Conservation (phyloP, 345 rosid species). For the rapeseed (Brassica napus) region Da-Ae NC_063444.1:42730001-42730500, state of each 20-base stretch:
- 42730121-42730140: neutral
- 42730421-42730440: slow-evolving; percentile 87
- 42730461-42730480: slow-evolving; percentile 65
- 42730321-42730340: slow-evolving; percentile 50
- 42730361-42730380: neutral
- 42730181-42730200: slow-evolving; percentile 60
- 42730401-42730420: slow-evolving; percentile 72
- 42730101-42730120: slow-evolving; percentile 7
- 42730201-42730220: slow-evolving; percentile 73
- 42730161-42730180: slow-evolving; percentile 63
- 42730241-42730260: slow-evolving; percentile 78
- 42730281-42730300: slow-evolving; percentile 85
- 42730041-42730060: slow-evolving; percentile 21
- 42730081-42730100: neutral
- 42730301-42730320: slow-evolving; percentile 73
- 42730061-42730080: neutral
- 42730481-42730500: slow-evolving; percentile 68
- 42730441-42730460: slow-evolving; percentile 84
- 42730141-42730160: slow-evolving; percentile 42
- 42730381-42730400: neutral
- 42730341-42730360: neutral
- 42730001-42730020: slow-evolving; percentile 70
- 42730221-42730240: slow-evolving; percentile 72
- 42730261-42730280: slow-evolving; percentile 87
- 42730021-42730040: slow-evolving; percentile 52